phyloP scores from a whole-genome alignment of 2,329 filamentous ascomycete genomes.

The Karstenula rhodostoma region DNA sequence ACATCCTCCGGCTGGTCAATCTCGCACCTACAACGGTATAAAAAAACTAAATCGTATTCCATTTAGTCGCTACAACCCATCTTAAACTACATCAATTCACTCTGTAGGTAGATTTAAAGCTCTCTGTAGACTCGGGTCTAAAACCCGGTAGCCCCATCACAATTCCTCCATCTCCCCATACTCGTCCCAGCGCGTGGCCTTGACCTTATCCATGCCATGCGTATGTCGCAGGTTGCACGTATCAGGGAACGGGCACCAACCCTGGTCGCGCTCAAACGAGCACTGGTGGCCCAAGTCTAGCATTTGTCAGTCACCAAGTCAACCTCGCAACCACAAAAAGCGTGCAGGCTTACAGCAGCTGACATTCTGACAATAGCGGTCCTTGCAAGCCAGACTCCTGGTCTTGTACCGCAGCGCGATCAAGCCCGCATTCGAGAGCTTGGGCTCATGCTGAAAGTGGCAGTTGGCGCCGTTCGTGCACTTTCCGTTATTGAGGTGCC shows the following conservation, averaged over 20 bases:
- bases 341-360: slow-evolving; percentile 49
- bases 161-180: slow-evolving; percentile 28
- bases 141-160: background rate
- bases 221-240: slow-evolving; percentile 49
- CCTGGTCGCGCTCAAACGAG: slow-evolving; percentile 43
- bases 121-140: no score
- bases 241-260: slow-evolving; percentile 47
- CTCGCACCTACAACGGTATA: no score
- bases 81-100: background rate
- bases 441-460: slow-evolving; percentile 53
- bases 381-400: slow-evolving; percentile 49
- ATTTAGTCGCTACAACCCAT: no score
- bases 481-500: slow-evolving; percentile 44
- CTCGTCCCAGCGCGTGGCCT: slow-evolving; percentile 35
- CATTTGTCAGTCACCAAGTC: slow-evolving; percentile 14
- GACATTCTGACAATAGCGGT: slow-evolving; percentile 50
- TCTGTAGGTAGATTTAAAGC: no score
- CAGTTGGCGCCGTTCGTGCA: slow-evolving; percentile 53
- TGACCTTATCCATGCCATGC: slow-evolving; percentile 52
- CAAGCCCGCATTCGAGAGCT: slow-evolving; percentile 47
- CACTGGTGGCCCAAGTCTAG: slow-evolving; percentile 53
- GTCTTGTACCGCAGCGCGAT: slow-evolving; percentile 54
- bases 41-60: no score
- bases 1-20: no score
- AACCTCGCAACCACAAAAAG: background rate